Evolutionary conservation across 805 yeast species (phyloP).

Genomic region (Saturnispora diversa): DNA sequence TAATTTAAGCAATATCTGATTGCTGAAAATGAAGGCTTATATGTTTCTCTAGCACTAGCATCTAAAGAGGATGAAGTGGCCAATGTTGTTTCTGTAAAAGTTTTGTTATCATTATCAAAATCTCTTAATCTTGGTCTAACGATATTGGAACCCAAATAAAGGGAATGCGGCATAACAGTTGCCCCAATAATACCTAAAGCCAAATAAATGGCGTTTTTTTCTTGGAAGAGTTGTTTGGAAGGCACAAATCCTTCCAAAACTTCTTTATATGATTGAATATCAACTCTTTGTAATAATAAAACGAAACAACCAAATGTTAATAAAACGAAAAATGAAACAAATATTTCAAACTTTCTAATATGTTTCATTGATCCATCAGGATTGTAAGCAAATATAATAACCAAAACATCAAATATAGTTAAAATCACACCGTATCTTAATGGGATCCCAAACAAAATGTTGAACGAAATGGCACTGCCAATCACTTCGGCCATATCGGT

Average conservation of each 20-base stretch:
- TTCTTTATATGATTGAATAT: slow-evolving; percentile 42
- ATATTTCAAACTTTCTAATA: slow-evolving; percentile 67
- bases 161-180: slow-evolving; percentile 90
- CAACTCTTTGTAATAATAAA: slow-evolving; percentile 54
- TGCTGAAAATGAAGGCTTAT: slow-evolving; percentile 67
- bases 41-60: slow-evolving; percentile 26
- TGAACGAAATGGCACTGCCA: slow-evolving; percentile 82
- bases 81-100: too few species aligned
- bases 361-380: slow-evolving; percentile 69
- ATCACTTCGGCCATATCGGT: slow-evolving; percentile 93
- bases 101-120: slow-evolving; percentile 45
- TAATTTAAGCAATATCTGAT: slow-evolving; percentile 63
- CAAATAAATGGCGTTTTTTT: slow-evolving; percentile 61
- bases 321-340: slow-evolving; percentile 63
- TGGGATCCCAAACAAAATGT: slow-evolving; percentile 70
- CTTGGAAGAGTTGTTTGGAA: slow-evolving; percentile 40
- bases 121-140: slow-evolving; percentile 80
- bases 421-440: slow-evolving; percentile 65
- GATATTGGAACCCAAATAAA: slow-evolving; percentile 77
- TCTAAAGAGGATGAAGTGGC: slow-evolving; percentile 14
- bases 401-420: slow-evolving; percentile 74
- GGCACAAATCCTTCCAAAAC: slow-evolving; percentile 69
- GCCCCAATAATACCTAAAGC: slow-evolving; percentile 86
- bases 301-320: slow-evolving; percentile 73
- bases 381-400: slow-evolving; percentile 69